Base-by-base conservation (phyloP, 1,284 basidiomycete genomes). In the Leccinum griseonigrum region DNA sequence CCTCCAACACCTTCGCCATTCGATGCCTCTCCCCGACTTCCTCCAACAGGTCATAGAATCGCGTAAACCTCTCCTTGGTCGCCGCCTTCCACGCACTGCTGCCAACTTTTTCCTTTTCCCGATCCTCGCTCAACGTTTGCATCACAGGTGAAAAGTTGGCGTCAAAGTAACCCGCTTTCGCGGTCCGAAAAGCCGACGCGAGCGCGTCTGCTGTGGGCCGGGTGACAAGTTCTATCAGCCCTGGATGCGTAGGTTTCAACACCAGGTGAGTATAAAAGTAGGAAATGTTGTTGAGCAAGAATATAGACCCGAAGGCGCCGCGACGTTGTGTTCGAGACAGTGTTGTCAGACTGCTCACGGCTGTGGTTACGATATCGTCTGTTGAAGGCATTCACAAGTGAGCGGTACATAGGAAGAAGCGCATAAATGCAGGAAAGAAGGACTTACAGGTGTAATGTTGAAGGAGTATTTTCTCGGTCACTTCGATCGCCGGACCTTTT, bases 101-200 rank as follows among this genome's bases (percentile, higher is more conserved):
- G 6, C 79, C 80, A 2, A 74, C 71, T 65, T 85, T 85, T 61
- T 86, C 87, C 63, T 83, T 85, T 18, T 83, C 77, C n/a, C 72
- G 66, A 66, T 89, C 87, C 58, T 92, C 90, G 31, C 82, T 81
- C 58, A 93, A 78, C 3, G 84, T 76, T 67, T 89, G 87, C 78
- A 92, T 84, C 50, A 93, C 77, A 7, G 88, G 86, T 4, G 87
- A 85, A 72, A 90, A 91, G 74, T 91, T 92, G 22, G 87, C 80
- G 62, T 92, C 90, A 63, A 92, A 91, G 74, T 93, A 93, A 2
- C 81, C 87, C 9, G 90, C 89, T 73, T 91, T 91, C 52, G 90
- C 87, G 0, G 85, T 90, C 51, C 90, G 84, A 75, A 85, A 90
- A 66, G 83, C 84, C 5, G 85, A 87, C 64, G 84, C 82, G 31